These are phyloP conservation scores for Fusarium sp. DNA, from an alignment of 2,329 filamentous ascomycete species.

Conservation along the genomic window DNA sequence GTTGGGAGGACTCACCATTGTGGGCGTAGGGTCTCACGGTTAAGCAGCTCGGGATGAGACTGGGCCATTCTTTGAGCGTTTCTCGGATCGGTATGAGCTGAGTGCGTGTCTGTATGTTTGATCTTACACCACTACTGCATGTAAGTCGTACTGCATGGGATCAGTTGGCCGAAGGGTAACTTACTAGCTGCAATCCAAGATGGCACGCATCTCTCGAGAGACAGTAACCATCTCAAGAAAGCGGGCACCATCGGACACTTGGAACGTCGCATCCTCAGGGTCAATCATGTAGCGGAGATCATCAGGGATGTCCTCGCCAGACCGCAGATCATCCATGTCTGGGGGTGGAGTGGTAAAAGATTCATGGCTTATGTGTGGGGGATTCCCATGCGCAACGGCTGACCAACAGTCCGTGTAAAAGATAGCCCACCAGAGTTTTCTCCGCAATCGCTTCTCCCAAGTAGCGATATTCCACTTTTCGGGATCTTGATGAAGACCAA, in stretches of 20 bases:
- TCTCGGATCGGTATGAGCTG: constrained; percentile 49
- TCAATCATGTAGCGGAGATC: constrained; percentile 56
- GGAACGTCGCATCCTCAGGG: constrained; percentile 50
- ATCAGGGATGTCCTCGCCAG: constrained; percentile 59
- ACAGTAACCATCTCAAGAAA: constrained; percentile 56
- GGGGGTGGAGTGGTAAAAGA: constrained; percentile 59
- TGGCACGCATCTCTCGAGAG: constrained; percentile 50
- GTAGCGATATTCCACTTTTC: constrained; percentile 58
- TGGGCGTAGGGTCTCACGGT: constrained; percentile 31
- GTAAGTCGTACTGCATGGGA: constrained; percentile 6
- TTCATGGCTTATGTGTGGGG: constrained; percentile 59
- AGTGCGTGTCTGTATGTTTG: constrained; percentile 29
- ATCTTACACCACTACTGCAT: constrained; percentile 26
- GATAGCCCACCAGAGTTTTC: constrained; percentile 63
- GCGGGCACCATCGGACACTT: constrained; percentile 55
- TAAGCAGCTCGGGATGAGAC: constrained; percentile 54
- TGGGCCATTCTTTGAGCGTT: constrained; percentile 55
- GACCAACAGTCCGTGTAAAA: constrained; percentile 62
- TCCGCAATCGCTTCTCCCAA: constrained; percentile 61
- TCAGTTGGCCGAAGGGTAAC: constrained; percentile 15
- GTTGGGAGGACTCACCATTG: constrained; percentile 34
- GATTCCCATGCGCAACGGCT: constrained; percentile 62
- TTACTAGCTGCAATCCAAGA: constrained; percentile 56
- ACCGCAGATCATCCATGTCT: constrained; percentile 59
- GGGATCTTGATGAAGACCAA: constrained; percentile 62